Evolutionary conservation across 2,329 filamentous ascomycete genomes (phyloP).

Genomic region (Neobulgaria alba): DNA sequence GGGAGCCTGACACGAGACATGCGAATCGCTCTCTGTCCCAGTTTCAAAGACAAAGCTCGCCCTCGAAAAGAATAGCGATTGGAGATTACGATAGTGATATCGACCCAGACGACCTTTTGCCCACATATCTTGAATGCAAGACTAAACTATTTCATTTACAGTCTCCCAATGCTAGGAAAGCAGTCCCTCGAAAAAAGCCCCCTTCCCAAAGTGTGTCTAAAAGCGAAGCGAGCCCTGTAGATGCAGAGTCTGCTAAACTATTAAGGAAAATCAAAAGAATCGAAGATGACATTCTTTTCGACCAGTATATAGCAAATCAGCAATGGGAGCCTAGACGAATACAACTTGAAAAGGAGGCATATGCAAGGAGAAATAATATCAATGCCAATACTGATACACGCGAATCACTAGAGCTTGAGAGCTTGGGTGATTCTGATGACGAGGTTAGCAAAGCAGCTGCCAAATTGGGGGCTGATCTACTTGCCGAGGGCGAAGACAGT

Average conservation of each 20-base stretch:
- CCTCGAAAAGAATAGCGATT: slow-evolving; percentile 12
- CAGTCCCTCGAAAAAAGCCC: slow-evolving; percentile 3
- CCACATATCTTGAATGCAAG: slow-evolving; percentile 70
- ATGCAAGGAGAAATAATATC: slow-evolving; percentile 37
- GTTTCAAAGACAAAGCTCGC: slow-evolving; percentile 16
- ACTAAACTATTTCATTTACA: slow-evolving; percentile 55
- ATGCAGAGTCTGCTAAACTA: slow-evolving; percentile 50
- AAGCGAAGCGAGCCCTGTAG: slow-evolving; percentile 7
- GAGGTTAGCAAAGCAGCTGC: slow-evolving; percentile 47
- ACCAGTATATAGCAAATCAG: slow-evolving; percentile 54
- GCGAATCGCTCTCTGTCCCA: no score
- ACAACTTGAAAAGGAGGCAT: slow-evolving; percentile 52
- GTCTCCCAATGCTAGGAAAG: slow-evolving; percentile 39
- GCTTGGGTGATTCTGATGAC: slow-evolving; percentile 35
- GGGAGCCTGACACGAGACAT: slow-evolving; percentile 26
- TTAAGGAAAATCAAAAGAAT: slow-evolving; percentile 68
- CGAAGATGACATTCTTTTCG: slow-evolving; percentile 70
- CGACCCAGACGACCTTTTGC: slow-evolving; percentile 66
- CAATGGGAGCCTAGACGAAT: slow-evolving; percentile 55
- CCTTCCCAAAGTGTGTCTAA: slow-evolving; percentile 3
- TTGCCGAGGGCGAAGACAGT: slow-evolving; percentile 44
- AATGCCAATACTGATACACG: slow-evolving; percentile 16
- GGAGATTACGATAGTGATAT: slow-evolving; percentile 59
- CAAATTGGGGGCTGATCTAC: slow-evolving; percentile 48
- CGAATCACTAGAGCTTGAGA: slow-evolving; percentile 20